These are phyloP conservation scores for Citeromyces hawaiiensis DNA, from an alignment of 1,139 yeast species.

Conservation along the genomic window DNA sequence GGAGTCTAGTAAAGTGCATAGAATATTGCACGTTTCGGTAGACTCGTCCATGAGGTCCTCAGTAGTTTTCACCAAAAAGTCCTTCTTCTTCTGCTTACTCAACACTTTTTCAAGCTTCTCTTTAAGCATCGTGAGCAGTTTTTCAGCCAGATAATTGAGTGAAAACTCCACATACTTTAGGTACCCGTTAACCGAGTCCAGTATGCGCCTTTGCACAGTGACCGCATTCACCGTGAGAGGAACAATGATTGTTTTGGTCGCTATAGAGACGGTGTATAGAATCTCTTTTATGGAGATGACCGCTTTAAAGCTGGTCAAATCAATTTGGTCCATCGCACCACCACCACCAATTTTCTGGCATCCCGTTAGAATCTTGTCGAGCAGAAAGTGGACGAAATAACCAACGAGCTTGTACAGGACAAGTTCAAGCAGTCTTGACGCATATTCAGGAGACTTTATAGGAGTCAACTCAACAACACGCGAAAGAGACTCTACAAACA, in stretches of 20 bases:
- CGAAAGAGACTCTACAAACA: constrained; percentile 70
- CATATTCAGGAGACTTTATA: constrained; percentile 44
- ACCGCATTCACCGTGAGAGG: constrained; percentile 61
- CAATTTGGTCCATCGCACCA: constrained; percentile 10
- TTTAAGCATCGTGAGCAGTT: constrained; percentile 35
- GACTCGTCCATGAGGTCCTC: constrained; percentile 40
- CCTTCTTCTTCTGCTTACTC: constrained; percentile 51
- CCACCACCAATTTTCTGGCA: constrained; percentile 12
- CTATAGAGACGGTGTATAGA: constrained; percentile 52
- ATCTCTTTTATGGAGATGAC: constrained; percentile 51
- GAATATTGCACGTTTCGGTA: constrained; percentile 56
- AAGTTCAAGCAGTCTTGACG: constrained; percentile 55
- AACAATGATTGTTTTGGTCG: constrained; percentile 57
- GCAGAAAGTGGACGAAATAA: constrained; percentile 59
- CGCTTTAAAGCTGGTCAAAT: constrained; percentile 33
- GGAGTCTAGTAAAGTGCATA: constrained; percentile 35
- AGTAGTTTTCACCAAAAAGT: constrained; percentile 37
- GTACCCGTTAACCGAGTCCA: constrained; percentile 52
- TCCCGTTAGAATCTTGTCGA: constrained; percentile 52
- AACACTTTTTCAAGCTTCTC: constrained; percentile 35
- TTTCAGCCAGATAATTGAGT: constrained; percentile 51
- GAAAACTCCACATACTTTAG: constrained; percentile 57
- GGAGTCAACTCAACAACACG: constrained; percentile 69
- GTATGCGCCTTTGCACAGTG: constrained; percentile 46
- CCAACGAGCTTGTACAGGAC: constrained; percentile 60